Evolutionary conservation across 1,284 basidiomycete genomes (phyloP), one percentile per base, ranked within the genome.

Genomic region (Apiotrichum gamsii): DNA sequence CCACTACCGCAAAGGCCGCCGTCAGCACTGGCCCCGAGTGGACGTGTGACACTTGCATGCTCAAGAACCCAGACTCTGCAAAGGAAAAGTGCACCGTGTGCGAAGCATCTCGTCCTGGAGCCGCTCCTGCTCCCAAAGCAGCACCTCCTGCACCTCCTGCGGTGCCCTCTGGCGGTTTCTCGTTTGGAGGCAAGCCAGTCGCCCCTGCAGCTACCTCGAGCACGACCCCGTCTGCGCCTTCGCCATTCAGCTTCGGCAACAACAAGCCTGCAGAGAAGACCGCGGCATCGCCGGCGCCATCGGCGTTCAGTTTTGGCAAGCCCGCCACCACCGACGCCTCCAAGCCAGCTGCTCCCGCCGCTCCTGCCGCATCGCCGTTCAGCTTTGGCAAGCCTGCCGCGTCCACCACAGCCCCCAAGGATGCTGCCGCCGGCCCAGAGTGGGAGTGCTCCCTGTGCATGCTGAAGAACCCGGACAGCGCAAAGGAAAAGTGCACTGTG

Each of bases 21-120:
- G n/a, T n/a, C n/a, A n/a, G 72, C n/a, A n/a, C n/a, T 13, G 42
- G 16, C 15, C 31, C 31, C 15, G 2, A 25, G 23, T 38, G 37
- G 37, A 38, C 21, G 15, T 38, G 37, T 16, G n/a, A 25, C 37
- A 15, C 13, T 24, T 82, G 80, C 43, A 70, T 67, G 62, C 54
- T 80, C 20, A 60, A 72, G 39, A 82, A 80, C 54, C 67, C 75
- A 3, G 70, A 65, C 10, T 64, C 62, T 10, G 75, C 73, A 3
- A 72, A 61, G 32, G 57, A 61, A 29, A 78, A 80, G 58, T 83
- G 81, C 57, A 71, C 67, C 0, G 54, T 78, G 18, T 83, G 82
- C 51, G 79, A 80, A 29, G 54, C 72, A 3, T 72, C 75, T 1
- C 65, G 72, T 15, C 65, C 61, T 28, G 57, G 39, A 59, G 64